phyloP scores from a whole-genome alignment of 1,139 yeast genomes.

The Geotrichum aggregatum region DNA sequence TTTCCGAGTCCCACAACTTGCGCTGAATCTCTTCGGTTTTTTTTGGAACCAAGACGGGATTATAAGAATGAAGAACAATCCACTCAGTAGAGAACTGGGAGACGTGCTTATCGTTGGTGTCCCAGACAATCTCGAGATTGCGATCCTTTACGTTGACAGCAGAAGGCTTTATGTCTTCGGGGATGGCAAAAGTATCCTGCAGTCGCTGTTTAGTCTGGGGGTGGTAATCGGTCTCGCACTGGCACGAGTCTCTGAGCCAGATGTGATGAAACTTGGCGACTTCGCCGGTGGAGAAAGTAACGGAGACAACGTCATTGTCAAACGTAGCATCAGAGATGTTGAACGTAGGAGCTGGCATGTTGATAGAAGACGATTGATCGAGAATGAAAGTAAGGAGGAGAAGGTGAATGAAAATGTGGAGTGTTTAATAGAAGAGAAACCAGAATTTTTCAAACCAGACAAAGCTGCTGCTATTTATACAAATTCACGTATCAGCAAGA shows the following conservation, averaged over 20 bases:
- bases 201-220: constrained; percentile 60
- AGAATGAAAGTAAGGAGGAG: background rate
- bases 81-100: constrained; percentile 50
- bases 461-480: too few species aligned
- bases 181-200: constrained; percentile 54
- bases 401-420: background rate
- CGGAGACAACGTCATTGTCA: constrained; percentile 32
- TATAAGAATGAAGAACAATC: constrained; percentile 57
- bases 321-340: constrained; percentile 19
- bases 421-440: background rate
- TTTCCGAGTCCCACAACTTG: constrained; percentile 50
- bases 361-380: background rate
- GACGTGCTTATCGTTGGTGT: constrained; percentile 45
- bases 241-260: constrained; percentile 72
- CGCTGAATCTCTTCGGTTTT: constrained; percentile 33
- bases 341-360: constrained; percentile 6
- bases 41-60: constrained; percentile 46
- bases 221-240: constrained; percentile 58
- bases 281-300: constrained; percentile 36
- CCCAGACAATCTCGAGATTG: constrained; percentile 44
- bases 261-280: constrained; percentile 46
- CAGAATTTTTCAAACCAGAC: too few species aligned
- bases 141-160: constrained; percentile 26
- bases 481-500: too few species aligned
- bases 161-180: constrained; percentile 46